Percentiles rank a stretch among this genome's conserved stretches.
phyloP scores from a whole-genome alignment of 192 early-diverging fungal species.

The Coemansia sp. region DNA sequence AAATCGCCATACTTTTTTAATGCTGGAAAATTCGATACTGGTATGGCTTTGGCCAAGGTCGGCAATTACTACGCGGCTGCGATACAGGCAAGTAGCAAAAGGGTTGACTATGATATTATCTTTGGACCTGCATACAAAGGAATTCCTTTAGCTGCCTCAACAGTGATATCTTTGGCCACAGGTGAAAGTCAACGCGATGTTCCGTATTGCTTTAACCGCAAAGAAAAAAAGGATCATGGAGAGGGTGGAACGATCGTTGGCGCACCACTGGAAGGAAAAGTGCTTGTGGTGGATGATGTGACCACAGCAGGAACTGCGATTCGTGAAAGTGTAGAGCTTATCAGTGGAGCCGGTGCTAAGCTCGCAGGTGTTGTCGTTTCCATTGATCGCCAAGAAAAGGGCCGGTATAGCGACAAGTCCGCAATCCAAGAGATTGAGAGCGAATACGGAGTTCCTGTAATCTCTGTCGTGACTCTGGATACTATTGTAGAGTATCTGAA shows the following conservation, averaged over 20 bases:
- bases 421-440: conserved; percentile 93
- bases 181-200: conserved; percentile 56
- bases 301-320: conserved; percentile 99
- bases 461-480: conserved; percentile 82
- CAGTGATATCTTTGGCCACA: conserved; percentile 73
- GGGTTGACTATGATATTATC: conserved; percentile 78
- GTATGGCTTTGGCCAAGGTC: conserved; percentile 75
- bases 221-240: conserved; percentile 98
- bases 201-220: conserved; percentile 95
- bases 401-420: conserved; percentile 65
- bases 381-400: conserved; percentile 88
- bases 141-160: conserved; percentile 86
- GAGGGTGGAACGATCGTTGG: conserved; percentile 98
- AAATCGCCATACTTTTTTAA: conserved; percentile 99
- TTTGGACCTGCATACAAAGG: conserved; percentile 99
- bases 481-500: conserved; percentile 87
- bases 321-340: conserved; percentile 83
- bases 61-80: conserved; percentile 91
- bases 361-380: conserved; percentile 88
- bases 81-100: conserved; percentile 60
- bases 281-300: conserved; percentile 95
- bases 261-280: conserved; percentile 68
- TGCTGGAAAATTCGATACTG: conserved; percentile 93
- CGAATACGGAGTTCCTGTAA: conserved; percentile 77
- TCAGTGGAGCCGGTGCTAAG: conserved; percentile 68